Conservation (phyloP, 352 stramenopile species). For the Phytopythium vexans region DNA sequence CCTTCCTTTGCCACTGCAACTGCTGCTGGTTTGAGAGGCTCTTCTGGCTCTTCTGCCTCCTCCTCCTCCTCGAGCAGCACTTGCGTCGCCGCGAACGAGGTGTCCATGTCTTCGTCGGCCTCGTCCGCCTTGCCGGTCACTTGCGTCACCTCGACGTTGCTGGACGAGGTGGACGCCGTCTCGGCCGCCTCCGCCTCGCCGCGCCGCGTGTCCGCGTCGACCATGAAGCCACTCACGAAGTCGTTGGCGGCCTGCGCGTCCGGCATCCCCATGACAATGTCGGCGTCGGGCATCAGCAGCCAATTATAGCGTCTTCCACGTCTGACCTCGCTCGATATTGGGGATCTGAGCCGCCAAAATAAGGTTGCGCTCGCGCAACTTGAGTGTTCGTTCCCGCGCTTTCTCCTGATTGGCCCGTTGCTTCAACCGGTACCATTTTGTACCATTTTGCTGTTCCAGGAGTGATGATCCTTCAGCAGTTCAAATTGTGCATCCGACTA, state of each 20-base stretch:
- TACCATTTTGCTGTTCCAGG: neutral
- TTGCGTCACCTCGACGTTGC: slow-evolving; percentile 7
- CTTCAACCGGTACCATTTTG: neutral
- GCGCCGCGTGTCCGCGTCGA: neutral
- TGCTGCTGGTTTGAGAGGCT: slow-evolving; percentile 5
- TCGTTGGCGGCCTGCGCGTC: neutral
- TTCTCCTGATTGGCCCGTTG: slow-evolving; percentile 5
- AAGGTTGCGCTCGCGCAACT: neutral
- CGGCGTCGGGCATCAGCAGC: no score
- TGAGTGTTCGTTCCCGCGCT: slow-evolving; percentile 5
- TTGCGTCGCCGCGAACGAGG: slow-evolving; percentile 31
- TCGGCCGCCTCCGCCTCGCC: slow-evolving; percentile 17
- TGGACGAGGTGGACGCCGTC: slow-evolving; percentile 14
- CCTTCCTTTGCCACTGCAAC: slow-evolving; percentile 9
- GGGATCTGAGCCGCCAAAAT: neutral
- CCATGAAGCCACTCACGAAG: slow-evolving; percentile 4
- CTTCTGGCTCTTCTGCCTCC: slow-evolving; percentile 2
- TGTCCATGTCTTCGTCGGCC: slow-evolving; percentile 23
- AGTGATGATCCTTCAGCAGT: slow-evolving; percentile 6
- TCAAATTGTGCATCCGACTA: neutral
- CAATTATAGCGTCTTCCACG: neutral
- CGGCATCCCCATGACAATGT: neutral
- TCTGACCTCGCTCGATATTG: neutral
- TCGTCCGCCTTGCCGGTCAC: slow-evolving; percentile 15
- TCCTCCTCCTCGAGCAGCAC: slow-evolving; percentile 26